A percentile compares a stretch with the other conserved stretches of the same genome.
Evolutionary conservation across 257 asterid species (phyloP).

Genomic region (Rehmannia glutinosa): DNA sequence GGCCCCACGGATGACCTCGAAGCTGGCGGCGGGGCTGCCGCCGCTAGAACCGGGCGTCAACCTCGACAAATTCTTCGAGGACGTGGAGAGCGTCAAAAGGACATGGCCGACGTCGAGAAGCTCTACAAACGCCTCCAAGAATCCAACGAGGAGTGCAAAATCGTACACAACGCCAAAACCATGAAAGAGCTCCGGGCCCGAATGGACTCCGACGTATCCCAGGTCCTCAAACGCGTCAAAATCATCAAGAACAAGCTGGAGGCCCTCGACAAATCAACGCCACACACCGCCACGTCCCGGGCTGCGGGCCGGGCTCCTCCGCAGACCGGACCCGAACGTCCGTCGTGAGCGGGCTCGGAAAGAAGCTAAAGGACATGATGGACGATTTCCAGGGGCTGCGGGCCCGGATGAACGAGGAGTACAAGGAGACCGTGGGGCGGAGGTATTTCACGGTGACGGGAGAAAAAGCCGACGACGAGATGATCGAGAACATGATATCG

Average conservation of each 20-base stretch:
- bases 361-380: constrained; percentile 47
- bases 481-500: constrained; percentile 44
- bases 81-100: constrained; percentile 44
- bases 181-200: constrained; percentile 47
- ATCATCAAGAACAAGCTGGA: constrained; percentile 43
- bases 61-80: constrained; percentile 45
- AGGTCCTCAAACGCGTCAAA: constrained; percentile 44
- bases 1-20: constrained; percentile 33
- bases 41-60: constrained; percentile 39
- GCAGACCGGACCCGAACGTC: constrained; percentile 45
- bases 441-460: constrained; percentile 55
- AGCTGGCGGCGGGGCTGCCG: constrained; percentile 30
- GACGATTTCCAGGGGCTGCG: constrained; percentile 51
- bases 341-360: constrained; percentile 48
- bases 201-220: constrained; percentile 48
- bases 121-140: constrained; percentile 48
- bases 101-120: constrained; percentile 44
- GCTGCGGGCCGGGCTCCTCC: constrained; percentile 59
- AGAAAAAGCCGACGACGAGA: constrained; percentile 42
- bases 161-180: constrained; percentile 44
- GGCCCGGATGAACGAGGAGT: constrained; percentile 48
- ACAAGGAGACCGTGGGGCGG: constrained; percentile 51
- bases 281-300: constrained; percentile 42
- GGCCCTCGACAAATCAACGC: constrained; percentile 41
- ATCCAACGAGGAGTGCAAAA: constrained; percentile 43